Conservation (phyloP, 2,329 filamentous ascomycete species). For the Venturia asperata region DNA sequence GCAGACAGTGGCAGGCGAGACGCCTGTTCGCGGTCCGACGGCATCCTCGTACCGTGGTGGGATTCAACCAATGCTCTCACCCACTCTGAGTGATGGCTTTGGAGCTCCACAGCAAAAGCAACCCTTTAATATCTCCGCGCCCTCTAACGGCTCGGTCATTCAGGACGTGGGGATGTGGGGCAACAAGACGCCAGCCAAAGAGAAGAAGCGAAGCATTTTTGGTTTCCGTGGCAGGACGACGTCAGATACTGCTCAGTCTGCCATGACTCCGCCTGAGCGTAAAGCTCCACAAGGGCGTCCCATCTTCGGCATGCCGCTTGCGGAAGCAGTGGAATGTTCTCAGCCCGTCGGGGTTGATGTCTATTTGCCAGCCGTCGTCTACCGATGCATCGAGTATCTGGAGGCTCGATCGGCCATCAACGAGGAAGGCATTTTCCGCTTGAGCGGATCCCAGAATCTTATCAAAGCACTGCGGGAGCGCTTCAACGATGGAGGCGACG, state of each 20-base stretch:
- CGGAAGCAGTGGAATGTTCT: slow-evolving; percentile 78
- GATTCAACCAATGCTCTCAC: slow-evolving; percentile 8
- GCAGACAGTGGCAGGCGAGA: slow-evolving; percentile 50
- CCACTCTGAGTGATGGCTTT: slow-evolving; percentile 24
- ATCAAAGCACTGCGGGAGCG: slow-evolving; percentile 86
- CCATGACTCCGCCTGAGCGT: slow-evolving; percentile 35
- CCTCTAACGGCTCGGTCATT: slow-evolving; percentile 77
- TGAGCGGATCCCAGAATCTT: slow-evolving; percentile 93
- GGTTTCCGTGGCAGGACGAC: slow-evolving; percentile 57
- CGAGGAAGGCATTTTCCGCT: slow-evolving; percentile 93
- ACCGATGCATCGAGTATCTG: slow-evolving; percentile 90
- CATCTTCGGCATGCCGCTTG: slow-evolving; percentile 78
- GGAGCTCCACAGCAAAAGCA: slow-evolving; percentile 20
- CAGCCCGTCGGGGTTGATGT: slow-evolving; percentile 65
- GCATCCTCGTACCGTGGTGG: slow-evolving; percentile 26
- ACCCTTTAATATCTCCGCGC: slow-evolving; percentile 60
- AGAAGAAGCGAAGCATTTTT: slow-evolving; percentile 68
- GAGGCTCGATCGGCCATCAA: slow-evolving; percentile 69
- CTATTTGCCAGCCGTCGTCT: slow-evolving; percentile 84
- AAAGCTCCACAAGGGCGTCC: slow-evolving; percentile 39
- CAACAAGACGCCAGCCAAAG: slow-evolving; percentile 70
- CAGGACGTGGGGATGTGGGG: slow-evolving; percentile 79
- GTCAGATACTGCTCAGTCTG: slow-evolving; percentile 49
- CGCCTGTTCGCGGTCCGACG: slow-evolving; percentile 44
- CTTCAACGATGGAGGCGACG: slow-evolving; percentile 88